Base-by-base conservation (phyloP, 441 rosid species). In the Capsella rubella region DNA sequence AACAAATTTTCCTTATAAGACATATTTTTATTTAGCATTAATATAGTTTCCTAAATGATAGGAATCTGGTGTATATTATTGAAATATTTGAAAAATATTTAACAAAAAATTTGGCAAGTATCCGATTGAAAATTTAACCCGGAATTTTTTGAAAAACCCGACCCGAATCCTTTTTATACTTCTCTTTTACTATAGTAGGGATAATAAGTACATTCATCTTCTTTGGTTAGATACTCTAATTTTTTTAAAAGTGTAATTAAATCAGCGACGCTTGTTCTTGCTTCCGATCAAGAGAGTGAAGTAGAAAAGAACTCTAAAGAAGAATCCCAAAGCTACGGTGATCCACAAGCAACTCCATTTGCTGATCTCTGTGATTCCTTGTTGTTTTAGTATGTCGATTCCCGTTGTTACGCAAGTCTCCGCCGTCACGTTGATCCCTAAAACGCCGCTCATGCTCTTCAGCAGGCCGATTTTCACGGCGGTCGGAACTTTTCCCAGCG, bases 281-380 rank as follows among this genome's bases (percentile, higher is more conserved):
- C 93, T 89, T 25, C 93, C 93, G 21, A 86, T 27, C 84, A 86
- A 69, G 75, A 92, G 80, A 4, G 97, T 73, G 15, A 84, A 77
- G 72, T 86, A 87, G 75, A 92, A 90, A 73, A 90, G 79, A 70
- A 83, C 39, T 69, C 93, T 87, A 50, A 90, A 93, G 78, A 90
- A 87, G 80, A 89, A 87, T 4, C 97, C 98, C 96, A 86, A 90
- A 16, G 95, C 98, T 45, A 93, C 59, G 5, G 85, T 84, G 40
- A 93, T 78, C 98, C 93, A 90, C 42, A 93, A 56, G 78, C 97
- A 86, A 63, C 81, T 77, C 98, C 98, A 93, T 69, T 89, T 93
- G 74, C 82, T 80, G 5, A 90, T 46, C 6, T 86, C 89, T 3
- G 92, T 89, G 45, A 90, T 71, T 21, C 97, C 98, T 63, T 89